Base-by-base conservation (phyloP, 2,329 filamentous ascomycete species). In the Epicoccum nigrum region DNA sequence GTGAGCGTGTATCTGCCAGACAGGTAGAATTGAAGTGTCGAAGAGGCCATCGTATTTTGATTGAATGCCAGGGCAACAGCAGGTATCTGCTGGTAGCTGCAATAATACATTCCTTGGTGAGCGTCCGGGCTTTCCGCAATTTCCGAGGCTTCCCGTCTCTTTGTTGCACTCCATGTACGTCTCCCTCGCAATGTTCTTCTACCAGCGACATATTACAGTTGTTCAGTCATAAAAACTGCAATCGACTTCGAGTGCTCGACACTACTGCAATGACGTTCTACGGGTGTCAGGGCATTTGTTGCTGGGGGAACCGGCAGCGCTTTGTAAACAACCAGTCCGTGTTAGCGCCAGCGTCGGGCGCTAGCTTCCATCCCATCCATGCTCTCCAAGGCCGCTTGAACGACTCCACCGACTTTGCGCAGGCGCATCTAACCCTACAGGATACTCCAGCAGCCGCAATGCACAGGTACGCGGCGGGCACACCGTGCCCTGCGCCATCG, bases 391-490 rank as follows among this genome's bases (percentile, higher is more conserved):
- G 43, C 25, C 16, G 25, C 47, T 43, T 47, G 27, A 25, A 38
- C 25, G 49, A 52, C 49, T 52, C 49, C 38, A 52, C 49, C 49
- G 43, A 47, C 43, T 52, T 52, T 58, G 60, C 59, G 56, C 60
- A 59, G 60, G 54, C 53, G 59, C 62, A 32, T 56, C 43, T 35
- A 42, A 48, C 34, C 44, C 38, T 45, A 48, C 42, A 30, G 46
- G 21, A 44, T 21, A 51, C 23, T 32, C 31, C 39, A 50, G 30
- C 32, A 40, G 38, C 46, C 55, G 62, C 32, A 20, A 74, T 73
- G 70, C 65, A 69, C 54, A 64, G 68, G 45, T 70, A 68, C 54
- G 57, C 63, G 45, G 65, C 71, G 32, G 65, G 65, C 52, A 73
- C 70, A 51, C 70, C 71, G 31, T 73, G 70, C 55, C 71, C 71